These are phyloP conservation scores for Parastagonospora nodorum DNA, from an alignment of 2,329 filamentous ascomycete species.

Conservation along the genomic window DNA sequence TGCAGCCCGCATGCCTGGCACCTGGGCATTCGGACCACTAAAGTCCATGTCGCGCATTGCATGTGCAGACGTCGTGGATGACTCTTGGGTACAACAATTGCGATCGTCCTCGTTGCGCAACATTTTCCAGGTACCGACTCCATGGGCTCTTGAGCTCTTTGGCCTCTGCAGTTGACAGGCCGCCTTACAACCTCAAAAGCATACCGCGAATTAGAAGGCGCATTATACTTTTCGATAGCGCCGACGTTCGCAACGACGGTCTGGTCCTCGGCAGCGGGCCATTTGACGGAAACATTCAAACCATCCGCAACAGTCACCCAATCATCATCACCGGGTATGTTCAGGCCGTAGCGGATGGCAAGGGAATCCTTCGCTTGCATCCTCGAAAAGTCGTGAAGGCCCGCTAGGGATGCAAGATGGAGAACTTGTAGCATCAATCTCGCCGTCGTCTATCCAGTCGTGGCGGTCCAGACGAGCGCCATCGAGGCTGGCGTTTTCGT, in stretches of 20 bases:
- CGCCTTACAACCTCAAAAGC: too few relatives aligned
- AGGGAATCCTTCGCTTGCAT: constrained; percentile 1
- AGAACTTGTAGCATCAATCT: constrained; percentile 3
- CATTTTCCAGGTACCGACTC: neutral
- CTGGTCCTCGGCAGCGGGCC: constrained; percentile 1
- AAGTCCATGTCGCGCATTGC: neutral
- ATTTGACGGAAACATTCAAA: constrained; percentile 2
- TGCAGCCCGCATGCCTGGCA: constrained; percentile 8
- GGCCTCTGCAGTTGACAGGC: too few relatives aligned
- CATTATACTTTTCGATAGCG: constrained; percentile 11
- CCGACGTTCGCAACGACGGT: neutral
- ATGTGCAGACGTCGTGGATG: constrained; percentile 1
- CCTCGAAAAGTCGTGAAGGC: neutral
- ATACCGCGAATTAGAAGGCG: neutral
- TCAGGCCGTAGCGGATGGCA: constrained; percentile 3
- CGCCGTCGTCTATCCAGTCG: constrained; percentile 2
- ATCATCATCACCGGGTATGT: constrained; percentile 6
- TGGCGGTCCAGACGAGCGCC: constrained; percentile 18
- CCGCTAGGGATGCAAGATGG: constrained; percentile 8
- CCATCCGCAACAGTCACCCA: neutral
- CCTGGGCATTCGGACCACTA: neutral
- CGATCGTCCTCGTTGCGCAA: neutral
- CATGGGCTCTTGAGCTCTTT: too few relatives aligned
- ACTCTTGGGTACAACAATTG: neutral
- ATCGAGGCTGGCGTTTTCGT: constrained; percentile 10